phyloP scores from a whole-genome alignment of 257 asterid species.

The Eucommia ulmoides region DNA sequence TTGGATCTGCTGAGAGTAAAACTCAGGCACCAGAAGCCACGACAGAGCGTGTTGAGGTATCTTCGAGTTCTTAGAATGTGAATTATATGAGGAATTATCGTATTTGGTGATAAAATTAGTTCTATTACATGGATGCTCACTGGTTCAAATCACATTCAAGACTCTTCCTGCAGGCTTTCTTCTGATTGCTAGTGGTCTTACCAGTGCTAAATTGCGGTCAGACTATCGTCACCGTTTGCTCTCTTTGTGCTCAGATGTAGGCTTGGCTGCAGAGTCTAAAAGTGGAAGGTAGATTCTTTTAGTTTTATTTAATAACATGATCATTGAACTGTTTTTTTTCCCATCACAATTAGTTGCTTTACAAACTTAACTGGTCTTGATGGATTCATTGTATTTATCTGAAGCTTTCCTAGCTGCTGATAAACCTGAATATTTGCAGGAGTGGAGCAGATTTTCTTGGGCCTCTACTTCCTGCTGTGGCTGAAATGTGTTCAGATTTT shows the following conservation, averaged over 20 bases:
- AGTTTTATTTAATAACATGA: too few relatives aligned
- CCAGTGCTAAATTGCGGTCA: constrained; percentile 57
- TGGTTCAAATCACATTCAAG: constrained; percentile 75
- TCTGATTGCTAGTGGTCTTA: constrained; percentile 71
- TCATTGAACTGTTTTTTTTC: too few relatives aligned
- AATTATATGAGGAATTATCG: not conserved
- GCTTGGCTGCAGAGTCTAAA: constrained; percentile 94
- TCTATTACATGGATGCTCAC: constrained; percentile 46
- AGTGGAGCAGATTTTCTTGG: constrained; percentile 99
- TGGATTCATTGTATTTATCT: not conserved
- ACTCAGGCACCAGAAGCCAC: constrained; percentile 81
- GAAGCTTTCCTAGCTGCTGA: constrained; percentile 19
- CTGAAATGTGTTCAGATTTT: constrained; percentile 95
- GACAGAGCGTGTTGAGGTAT: constrained; percentile 94
- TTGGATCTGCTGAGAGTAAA: constrained; percentile 84
- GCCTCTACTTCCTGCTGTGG: constrained; percentile 96
- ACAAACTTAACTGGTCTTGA: too few relatives aligned
- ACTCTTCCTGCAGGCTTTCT: constrained; percentile 97
- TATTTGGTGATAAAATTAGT: not conserved
- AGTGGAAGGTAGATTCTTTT: constrained; percentile 84
- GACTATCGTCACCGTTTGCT: constrained; percentile 95
- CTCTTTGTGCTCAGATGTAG: constrained; percentile 97
- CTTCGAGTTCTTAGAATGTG: constrained; percentile 9
- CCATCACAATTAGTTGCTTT: too few relatives aligned
- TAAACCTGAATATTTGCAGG: constrained; percentile 38